phyloP scores from a whole-genome alignment of 176 grass and related monocot species.

The Microstegium vimineum region DNA sequence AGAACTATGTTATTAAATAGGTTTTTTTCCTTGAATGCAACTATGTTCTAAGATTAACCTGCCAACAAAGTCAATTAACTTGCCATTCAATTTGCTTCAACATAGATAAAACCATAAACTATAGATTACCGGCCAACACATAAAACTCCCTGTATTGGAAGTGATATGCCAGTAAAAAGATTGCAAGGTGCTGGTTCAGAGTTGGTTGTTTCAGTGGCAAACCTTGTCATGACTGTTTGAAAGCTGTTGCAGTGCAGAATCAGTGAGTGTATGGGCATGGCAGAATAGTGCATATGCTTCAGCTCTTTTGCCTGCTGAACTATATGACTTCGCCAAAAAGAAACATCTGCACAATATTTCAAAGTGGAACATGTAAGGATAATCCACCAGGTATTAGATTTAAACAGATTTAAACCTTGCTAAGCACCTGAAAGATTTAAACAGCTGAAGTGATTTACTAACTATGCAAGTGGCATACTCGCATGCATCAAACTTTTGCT shows the following conservation, averaged over 20 bases:
- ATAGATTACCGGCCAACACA: not conserved
- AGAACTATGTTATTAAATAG: slow-evolving; percentile 2
- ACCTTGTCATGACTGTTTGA: slow-evolving; percentile 64
- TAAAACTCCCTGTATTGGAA: not conserved
- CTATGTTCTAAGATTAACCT: not conserved
- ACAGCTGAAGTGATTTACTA: not conserved
- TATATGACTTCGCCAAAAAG: slow-evolving; percentile 94
- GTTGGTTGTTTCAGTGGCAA: not conserved
- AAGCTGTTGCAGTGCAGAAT: slow-evolving; percentile 63
- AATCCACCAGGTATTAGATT: not conserved
- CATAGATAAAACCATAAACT: not conserved
- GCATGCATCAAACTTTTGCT: not conserved
- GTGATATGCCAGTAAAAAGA: not conserved
- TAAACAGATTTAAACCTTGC: slow-evolving; percentile 1
- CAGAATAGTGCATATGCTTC: slow-evolving; percentile 89
- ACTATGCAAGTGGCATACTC: not conserved
- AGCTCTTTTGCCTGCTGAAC: slow-evolving; percentile 87
- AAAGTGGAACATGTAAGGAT: slow-evolving; percentile 25
- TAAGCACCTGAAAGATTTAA: not conserved
- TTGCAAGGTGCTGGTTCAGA: not conserved
- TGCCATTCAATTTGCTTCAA: not conserved
- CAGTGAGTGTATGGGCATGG: slow-evolving; percentile 60
- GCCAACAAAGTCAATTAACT: not conserved
- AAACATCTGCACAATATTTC: slow-evolving; percentile 67
- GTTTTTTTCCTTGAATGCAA: not conserved